phyloP scores from a whole-genome alignment of 805 yeast species.

The Candida succiphila region DNA sequence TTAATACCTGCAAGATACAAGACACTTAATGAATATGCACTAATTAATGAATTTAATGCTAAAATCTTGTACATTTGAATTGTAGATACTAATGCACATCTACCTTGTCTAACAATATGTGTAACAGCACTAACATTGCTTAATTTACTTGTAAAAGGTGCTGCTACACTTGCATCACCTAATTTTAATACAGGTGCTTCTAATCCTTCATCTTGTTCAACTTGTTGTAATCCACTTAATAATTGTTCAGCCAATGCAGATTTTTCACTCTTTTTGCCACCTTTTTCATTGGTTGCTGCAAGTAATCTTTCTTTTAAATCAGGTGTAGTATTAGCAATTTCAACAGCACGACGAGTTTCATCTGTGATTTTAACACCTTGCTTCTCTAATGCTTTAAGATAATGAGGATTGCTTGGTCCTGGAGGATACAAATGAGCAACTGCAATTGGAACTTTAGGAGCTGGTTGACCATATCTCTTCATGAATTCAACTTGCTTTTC shows the following conservation, averaged over 20 bases:
- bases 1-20: constrained; percentile 95
- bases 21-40: constrained; percentile 92
- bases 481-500: constrained; percentile 77
- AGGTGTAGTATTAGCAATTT: constrained; percentile 29
- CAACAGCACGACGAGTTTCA: constrained; percentile 56
- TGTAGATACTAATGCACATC: constrained; percentile 94
- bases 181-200: constrained; percentile 91
- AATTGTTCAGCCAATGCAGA: constrained; percentile 53
- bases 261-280: no score
- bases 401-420: constrained; percentile 84
- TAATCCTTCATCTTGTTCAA: constrained; percentile 47
- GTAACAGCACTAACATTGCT: constrained; percentile 89
- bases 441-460: constrained; percentile 72
- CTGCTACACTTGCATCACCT: constrained; percentile 99
- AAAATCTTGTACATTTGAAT: constrained; percentile 98
- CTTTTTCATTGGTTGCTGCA: constrained; percentile 27
- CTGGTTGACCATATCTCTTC: constrained; percentile 72
- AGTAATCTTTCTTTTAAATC: constrained; percentile 15
- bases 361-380: constrained; percentile 75
- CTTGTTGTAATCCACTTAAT: constrained; percentile 40
- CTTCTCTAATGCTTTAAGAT: constrained; percentile 74
- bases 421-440: constrained; percentile 97
- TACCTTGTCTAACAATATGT: constrained; percentile 92
- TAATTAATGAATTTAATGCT: constrained; percentile 92
- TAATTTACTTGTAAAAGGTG: constrained; percentile 94